Evolutionary conservation across 2,329 filamentous ascomycete genomes (phyloP).

Genomic region (Chrysosporium keratinophilum): DNA sequence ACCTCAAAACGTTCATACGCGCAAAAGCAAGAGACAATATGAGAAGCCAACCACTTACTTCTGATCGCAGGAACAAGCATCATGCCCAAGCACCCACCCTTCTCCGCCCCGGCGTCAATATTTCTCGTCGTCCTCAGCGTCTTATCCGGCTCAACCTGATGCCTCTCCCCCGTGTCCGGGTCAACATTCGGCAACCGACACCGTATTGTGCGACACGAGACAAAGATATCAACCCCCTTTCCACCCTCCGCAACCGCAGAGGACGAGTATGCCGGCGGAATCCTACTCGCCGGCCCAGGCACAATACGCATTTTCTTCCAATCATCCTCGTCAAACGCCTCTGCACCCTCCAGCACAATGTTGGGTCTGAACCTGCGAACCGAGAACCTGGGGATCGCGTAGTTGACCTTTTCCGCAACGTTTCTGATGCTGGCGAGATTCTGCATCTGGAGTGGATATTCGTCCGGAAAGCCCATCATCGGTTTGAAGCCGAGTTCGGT

Average conservation of each 20-base stretch:
- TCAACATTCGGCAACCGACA: constrained; percentile 52
- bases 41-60: constrained; percentile 18
- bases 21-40: not conserved
- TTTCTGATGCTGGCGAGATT: constrained; percentile 46
- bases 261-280: not conserved
- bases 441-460: constrained; percentile 49
- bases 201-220: constrained; percentile 48
- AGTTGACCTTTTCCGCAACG: constrained; percentile 36
- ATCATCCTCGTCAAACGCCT: constrained; percentile 46
- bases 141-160: constrained; percentile 39
- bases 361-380: constrained; percentile 50
- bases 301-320: constrained; percentile 45
- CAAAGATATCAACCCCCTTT: constrained; percentile 33
- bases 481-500: constrained; percentile 44
- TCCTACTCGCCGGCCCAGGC: constrained; percentile 18
- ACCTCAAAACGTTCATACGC: not conserved
- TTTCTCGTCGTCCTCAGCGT: constrained; percentile 41
- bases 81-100: constrained; percentile 45
- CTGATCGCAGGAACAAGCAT: constrained; percentile 35
- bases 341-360: constrained; percentile 45
- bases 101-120: constrained; percentile 42
- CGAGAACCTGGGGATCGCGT: constrained; percentile 36
- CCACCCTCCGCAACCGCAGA: constrained; percentile 1
- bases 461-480: constrained; percentile 47
- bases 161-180: constrained; percentile 43